Conservation (phyloP, 2,329 filamentous ascomycete genomes). For the Neoarthrinium moseri region DNA sequence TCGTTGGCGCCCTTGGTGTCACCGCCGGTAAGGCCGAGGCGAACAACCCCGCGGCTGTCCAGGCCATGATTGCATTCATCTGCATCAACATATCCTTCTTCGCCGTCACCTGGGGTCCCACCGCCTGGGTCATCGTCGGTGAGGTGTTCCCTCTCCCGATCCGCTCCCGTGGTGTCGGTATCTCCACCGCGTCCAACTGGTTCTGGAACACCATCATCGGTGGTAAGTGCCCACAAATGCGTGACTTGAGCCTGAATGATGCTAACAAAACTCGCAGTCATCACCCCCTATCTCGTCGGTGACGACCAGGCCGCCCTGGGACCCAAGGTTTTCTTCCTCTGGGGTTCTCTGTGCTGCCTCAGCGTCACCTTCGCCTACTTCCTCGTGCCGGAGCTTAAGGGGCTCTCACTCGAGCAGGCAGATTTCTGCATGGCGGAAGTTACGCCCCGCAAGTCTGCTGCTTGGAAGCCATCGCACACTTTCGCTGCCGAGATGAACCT, state of each 20-base stretch:
- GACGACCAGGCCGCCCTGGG: conserved; percentile 62
- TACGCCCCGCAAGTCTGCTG: conserved; percentile 35
- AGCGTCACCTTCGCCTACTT: conserved; percentile 68
- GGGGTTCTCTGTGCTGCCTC: conserved; percentile 64
- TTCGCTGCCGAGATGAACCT: conserved; percentile 31
- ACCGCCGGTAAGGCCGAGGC: conserved; percentile 38
- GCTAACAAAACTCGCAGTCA: conserved; percentile 40
- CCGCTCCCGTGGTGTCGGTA: conserved; percentile 80
- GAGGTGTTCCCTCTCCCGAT: conserved; percentile 90
- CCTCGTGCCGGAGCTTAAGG: conserved; percentile 73
- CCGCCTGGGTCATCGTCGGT: conserved; percentile 79
- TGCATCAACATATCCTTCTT: conserved; percentile 94
- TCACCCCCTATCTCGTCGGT: conserved; percentile 71
- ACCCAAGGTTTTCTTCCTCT: conserved; percentile 73
- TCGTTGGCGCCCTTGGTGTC: conserved; percentile 72
- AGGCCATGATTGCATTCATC: conserved; percentile 82
- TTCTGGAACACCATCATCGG: conserved; percentile 75
- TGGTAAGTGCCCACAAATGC: conserved; percentile 30
- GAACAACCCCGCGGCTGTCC: conserved; percentile 56
- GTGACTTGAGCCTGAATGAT: neutral
- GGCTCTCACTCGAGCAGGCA: conserved; percentile 72
- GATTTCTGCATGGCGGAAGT: conserved; percentile 60
- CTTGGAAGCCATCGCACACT: conserved; percentile 32
- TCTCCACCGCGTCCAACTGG: conserved; percentile 90
- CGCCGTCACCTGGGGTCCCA: conserved; percentile 67